phyloP scores from a whole-genome alignment of 331 rosid genomes.

The Rhamnella rubrinervis region DNA sequence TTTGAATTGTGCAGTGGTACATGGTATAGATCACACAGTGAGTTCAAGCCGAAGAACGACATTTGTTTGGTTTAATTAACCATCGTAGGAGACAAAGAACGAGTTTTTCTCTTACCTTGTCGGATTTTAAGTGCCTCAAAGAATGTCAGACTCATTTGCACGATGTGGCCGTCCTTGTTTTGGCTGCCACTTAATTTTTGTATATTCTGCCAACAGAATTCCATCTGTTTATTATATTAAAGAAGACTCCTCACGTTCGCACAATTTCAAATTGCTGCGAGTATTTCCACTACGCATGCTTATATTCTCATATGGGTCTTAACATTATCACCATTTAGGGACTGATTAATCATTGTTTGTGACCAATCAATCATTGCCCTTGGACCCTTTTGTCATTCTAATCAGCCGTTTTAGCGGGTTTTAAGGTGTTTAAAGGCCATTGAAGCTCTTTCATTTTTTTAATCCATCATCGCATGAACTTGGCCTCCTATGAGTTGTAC shows the following conservation, averaged over 20 bases:
- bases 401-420: slow-evolving; percentile 19
- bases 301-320: slow-evolving; percentile 6
- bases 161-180: slow-evolving; percentile 60
- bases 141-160: slow-evolving; percentile 62
- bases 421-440: slow-evolving; percentile 23
- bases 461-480: slow-evolving; percentile 49
- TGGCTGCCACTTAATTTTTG: slow-evolving; percentile 1
- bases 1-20: not conserved
- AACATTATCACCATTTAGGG: slow-evolving; percentile 30
- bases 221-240: slow-evolving; percentile 35
- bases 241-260: slow-evolving; percentile 71
- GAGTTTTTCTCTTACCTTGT: slow-evolving; percentile 52
- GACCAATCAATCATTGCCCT: slow-evolving; percentile 47
- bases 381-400: slow-evolving; percentile 26
- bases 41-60: slow-evolving; percentile 1
- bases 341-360: slow-evolving; percentile 32
- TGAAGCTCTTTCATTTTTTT: slow-evolving; percentile 30
- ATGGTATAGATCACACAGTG: not conserved
- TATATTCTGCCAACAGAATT: slow-evolving; percentile 44
- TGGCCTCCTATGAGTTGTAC: slow-evolving; percentile 62
- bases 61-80: slow-evolving; percentile 24
- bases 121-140: slow-evolving; percentile 27
- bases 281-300: slow-evolving; percentile 22
- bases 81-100: slow-evolving; percentile 38
- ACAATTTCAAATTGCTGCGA: slow-evolving; percentile 31